These are phyloP conservation scores for Erythrobasidium hasegawianum DNA, from an alignment of 1,284 basidiomycete species.

Conservation along the genomic window DNA sequence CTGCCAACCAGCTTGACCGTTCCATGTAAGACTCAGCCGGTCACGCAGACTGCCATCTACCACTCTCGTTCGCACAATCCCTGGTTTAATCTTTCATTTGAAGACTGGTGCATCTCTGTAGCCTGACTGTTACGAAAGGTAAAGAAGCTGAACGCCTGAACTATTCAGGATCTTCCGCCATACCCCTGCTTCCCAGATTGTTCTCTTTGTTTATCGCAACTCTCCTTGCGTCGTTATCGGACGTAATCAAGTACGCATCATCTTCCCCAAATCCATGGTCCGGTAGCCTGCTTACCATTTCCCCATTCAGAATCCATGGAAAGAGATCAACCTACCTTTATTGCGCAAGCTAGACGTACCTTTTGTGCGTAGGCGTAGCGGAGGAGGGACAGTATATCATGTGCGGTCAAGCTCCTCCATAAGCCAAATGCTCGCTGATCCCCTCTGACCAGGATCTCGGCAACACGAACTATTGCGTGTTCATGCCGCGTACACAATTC, in stretches of 20 bases:
- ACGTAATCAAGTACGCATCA: slow-evolving; percentile 64
- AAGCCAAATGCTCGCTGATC: slow-evolving; percentile 6
- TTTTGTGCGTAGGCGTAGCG: slow-evolving; percentile 80
- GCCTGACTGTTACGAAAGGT: no score
- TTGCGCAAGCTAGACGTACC: slow-evolving; percentile 61
- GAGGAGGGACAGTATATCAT: slow-evolving; percentile 97
- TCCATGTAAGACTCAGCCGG: background rate
- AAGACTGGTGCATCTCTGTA: slow-evolving; percentile 71
- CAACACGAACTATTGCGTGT: slow-evolving; percentile 96
- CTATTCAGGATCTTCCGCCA: slow-evolving; percentile 73
- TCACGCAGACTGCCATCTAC: slow-evolving; percentile 55
- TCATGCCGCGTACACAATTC: slow-evolving; percentile 75
- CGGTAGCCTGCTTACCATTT: background rate
- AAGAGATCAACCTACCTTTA: slow-evolving; percentile 74
- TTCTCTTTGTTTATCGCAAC: slow-evolving; percentile 86
- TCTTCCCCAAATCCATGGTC: background rate
- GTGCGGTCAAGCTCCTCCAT: slow-evolving; percentile 56
- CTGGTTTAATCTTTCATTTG: slow-evolving; percentile 87
- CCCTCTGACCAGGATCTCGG: slow-evolving; percentile 70
- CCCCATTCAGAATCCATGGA: slow-evolving; percentile 82
- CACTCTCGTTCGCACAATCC: slow-evolving; percentile 78
- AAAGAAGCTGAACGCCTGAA: background rate
- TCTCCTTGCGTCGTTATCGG: slow-evolving; percentile 89
- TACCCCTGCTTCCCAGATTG: slow-evolving; percentile 61
- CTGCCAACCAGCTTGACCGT: no score